Base-by-base conservation (phyloP, 257 asterid genomes). In the Cruciata laevipes region DNA sequence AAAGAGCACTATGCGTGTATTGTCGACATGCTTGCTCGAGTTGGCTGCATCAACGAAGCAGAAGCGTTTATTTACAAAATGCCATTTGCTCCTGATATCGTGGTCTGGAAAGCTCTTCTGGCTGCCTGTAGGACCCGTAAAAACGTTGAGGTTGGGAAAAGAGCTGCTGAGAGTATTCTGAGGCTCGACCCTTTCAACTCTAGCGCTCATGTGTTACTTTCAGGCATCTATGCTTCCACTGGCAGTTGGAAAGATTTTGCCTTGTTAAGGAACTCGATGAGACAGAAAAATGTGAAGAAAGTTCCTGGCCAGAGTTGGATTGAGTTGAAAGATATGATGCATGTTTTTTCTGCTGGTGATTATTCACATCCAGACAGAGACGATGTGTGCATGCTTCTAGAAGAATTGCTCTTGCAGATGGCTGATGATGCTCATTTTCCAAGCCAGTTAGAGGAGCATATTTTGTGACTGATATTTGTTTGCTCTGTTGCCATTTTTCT, bases 281-380 rank as follows among this genome's bases (percentile, higher is more conserved):
- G 82, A 67, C 85, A 82, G 74, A 82, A 67, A 51, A 83, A 89
- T 3, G 78, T 89, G 21, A 85, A 69, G 73, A 89, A 89, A 72
- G 81, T 78, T 47, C 86, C 86, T 0, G 96, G 96, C 25, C 83
- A 78, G 47, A 89, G 95, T 65, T 87, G 96, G 96, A 82, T 89
- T 20, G 87, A 85, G 74, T 68, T 73, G 25, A 82, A 78, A 77
- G 81, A 85, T 42, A 68, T 69, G 32, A 35, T 72, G 60, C 91
- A 87, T 63, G 82, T 78, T 61, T 89, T 89, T 75, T 79, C 83
- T 40, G 88, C 86, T 31, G 83, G 81, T 66, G 96, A 85, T 74
- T 80, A 83, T 77, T 27, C 75, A 76, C 96, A 89, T 72, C 81
- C 82, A 0, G 83, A 85, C 44, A 77, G 81, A 71, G 82, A 75